Evolutionary conservation across 495 filamentous ascomycete species (phyloP).

Genomic region (Melanomma pulvis-pyrius): DNA sequence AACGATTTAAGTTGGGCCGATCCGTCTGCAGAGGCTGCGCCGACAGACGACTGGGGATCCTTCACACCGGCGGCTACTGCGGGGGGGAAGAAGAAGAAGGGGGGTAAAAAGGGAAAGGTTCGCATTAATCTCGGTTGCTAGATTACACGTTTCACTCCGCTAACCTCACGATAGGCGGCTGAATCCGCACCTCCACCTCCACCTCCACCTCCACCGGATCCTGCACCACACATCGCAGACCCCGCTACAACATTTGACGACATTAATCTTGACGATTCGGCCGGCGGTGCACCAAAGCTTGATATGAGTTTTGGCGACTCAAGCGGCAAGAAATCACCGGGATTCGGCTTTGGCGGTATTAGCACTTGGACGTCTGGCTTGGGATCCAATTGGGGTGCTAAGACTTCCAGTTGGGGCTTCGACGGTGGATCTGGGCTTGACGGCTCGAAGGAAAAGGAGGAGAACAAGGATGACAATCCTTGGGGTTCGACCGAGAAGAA

Average conservation of each 20-base stretch:
- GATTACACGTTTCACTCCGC: conserved; percentile 30
- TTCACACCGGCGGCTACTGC: conserved; percentile 35
- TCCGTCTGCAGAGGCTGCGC: conserved; percentile 26
- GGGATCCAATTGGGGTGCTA: conserved; percentile 15
- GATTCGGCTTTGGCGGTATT: conserved; percentile 32
- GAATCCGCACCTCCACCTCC: conserved; percentile 37
- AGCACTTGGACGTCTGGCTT: conserved; percentile 31
- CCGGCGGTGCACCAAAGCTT: conserved; percentile 33
- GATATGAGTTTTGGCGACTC: conserved; percentile 37
- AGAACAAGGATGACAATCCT: conserved; percentile 31
- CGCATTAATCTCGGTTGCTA: conserved; percentile 25
- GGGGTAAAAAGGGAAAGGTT: conserved; percentile 42
- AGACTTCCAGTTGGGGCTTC: conserved; percentile 29
- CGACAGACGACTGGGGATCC: conserved; percentile 47
- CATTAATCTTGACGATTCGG: conserved; percentile 29
- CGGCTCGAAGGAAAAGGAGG: conserved; percentile 14
- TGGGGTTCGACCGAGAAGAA: conserved; percentile 37
- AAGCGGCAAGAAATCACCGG: conserved; percentile 20
- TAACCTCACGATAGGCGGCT: conserved; percentile 33
- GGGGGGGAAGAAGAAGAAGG: conserved; percentile 42
- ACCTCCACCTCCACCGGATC: conserved; percentile 37
- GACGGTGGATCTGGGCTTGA: conserved; percentile 6
- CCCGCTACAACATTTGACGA: conserved; percentile 40
- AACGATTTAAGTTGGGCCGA: conserved; percentile 34
- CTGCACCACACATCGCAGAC: conserved; percentile 29